Base-by-base conservation (phyloP, 257 asterid genomes). In the Coffea eugenioides region DNA sequence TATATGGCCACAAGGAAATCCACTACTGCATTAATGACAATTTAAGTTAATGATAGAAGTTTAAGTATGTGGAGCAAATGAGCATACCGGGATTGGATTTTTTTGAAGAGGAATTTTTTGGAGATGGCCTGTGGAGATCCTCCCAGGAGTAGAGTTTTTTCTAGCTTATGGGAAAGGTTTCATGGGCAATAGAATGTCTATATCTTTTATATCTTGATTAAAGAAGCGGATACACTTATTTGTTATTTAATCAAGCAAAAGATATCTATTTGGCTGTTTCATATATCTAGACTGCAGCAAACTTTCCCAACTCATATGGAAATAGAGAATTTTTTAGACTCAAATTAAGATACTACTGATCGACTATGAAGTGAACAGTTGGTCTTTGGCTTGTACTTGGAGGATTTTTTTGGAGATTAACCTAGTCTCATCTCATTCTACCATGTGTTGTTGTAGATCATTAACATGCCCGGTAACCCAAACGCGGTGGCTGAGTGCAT, bases 381-480 rank as follows among this genome's bases (percentile, higher is more conserved):
- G 34, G 34, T 31, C 34, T 74, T 52, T 18, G 36, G 45, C 14
- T 20, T 41, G 23, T 36, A 64, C 57, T 61, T 8, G 5, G 72
- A 46, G 23, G 9, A 41, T 6, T 5, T 48, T 69, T 16, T 69
- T 25, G 48, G 67, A 77, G 43, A 77, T 66, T 56, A n/a, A 9
- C 13, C 71, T 73, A 6, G 21, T 73, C 8, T 52, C 14, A 9
- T 12, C 49, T 36, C 69, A 6, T 67, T 64, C 39, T 67, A 0
- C 34, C 57, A 74, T 80, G 66, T 66, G 36, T 77, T 66, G 36
- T 77, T 61, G 49, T 83, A 95, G 99, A 96, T 96, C 76, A 94
- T 94, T 76, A 96, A 94, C 91, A 96, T 94, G 98, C 99, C 99
- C 4, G 99, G 99, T 72, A 96, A 96, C 85, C 99, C 98, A 10